Percentiles rank a stretch among this genome's conserved stretches.
These are phyloP conservation scores for Coniochaeta ligniaria DNA, from an alignment of 2,329 filamentous ascomycete species.

Conservation along the genomic window DNA sequence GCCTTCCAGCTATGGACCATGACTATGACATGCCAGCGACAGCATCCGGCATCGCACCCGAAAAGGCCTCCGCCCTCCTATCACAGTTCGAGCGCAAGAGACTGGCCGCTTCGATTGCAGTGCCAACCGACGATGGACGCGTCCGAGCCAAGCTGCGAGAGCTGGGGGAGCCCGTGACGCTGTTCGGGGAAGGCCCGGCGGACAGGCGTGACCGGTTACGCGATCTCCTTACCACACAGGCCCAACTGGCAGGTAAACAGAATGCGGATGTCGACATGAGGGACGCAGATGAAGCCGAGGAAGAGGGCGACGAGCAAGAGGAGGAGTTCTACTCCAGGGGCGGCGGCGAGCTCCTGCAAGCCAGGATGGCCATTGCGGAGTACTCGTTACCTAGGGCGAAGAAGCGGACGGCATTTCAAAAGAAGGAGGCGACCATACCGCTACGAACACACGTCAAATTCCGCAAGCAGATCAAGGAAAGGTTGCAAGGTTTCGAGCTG, in stretches of 20 bases:
- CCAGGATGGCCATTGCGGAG: slow-evolving; percentile 69
- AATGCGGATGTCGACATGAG: slow-evolving; percentile 55
- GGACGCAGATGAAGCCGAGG: slow-evolving; percentile 48
- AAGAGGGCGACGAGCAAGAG: slow-evolving; percentile 65
- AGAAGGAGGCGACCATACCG: slow-evolving; percentile 73
- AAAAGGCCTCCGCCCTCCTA: slow-evolving; percentile 78
- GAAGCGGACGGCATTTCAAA: slow-evolving; percentile 68
- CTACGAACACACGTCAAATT: slow-evolving; percentile 88
- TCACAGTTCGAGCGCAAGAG: slow-evolving; percentile 89
- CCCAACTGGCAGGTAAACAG: slow-evolving; percentile 50
- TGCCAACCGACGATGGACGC: slow-evolving; percentile 87
- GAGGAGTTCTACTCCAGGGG: slow-evolving; percentile 96
- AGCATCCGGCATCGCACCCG: slow-evolving; percentile 60
- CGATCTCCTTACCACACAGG: slow-evolving; percentile 68
- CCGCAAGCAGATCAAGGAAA: slow-evolving; percentile 81
- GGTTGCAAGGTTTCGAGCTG: slow-evolving; percentile 74
- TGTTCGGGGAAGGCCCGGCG: slow-evolving; percentile 84
- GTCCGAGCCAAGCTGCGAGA: slow-evolving; percentile 77
- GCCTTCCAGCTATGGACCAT: slow-evolving; percentile 49
- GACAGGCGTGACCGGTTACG: slow-evolving; percentile 84
- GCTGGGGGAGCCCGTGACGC: slow-evolving; percentile 85
- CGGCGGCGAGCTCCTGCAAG: slow-evolving; percentile 63
- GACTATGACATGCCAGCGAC: slow-evolving; percentile 69
- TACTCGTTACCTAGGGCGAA: slow-evolving; percentile 82
- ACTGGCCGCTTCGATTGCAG: slow-evolving; percentile 78